Percentiles rank a stretch among this genome's conserved stretches.
phyloP scores from a whole-genome alignment of 805 yeast species.

The Teunomyces cretensis region DNA sequence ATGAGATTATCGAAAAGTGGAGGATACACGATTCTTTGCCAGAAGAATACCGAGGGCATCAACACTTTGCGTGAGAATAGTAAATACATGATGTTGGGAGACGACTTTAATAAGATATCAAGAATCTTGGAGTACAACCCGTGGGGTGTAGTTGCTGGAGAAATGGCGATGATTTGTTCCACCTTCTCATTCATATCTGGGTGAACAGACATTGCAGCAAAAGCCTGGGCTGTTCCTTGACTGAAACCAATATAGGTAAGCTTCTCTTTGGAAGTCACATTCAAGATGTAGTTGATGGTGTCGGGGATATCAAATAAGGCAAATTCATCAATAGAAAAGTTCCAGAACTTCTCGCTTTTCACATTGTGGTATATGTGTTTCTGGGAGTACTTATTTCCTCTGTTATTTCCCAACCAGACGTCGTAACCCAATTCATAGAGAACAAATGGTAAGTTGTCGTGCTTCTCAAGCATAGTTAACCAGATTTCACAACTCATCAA shows the following conservation, averaged over 20 bases:
- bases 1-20: slow-evolving; percentile 71
- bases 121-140: slow-evolving; percentile 76
- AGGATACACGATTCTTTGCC: slow-evolving; percentile 78
- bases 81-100: slow-evolving; percentile 68
- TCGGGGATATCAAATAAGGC: slow-evolving; percentile 89
- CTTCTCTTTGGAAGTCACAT: slow-evolving; percentile 37
- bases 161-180: slow-evolving; percentile 70
- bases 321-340: slow-evolving; percentile 87
- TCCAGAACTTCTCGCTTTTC: slow-evolving; percentile 66
- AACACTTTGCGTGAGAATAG: slow-evolving; percentile 75
- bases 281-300: slow-evolving; percentile 69
- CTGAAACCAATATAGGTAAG: slow-evolving; percentile 84
- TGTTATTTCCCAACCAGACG: slow-evolving; percentile 91
- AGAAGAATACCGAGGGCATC: slow-evolving; percentile 73
- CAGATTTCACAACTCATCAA: slow-evolving; percentile 84
- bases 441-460: slow-evolving; percentile 62
- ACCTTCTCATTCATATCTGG: slow-evolving; percentile 59
- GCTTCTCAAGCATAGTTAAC: slow-evolving; percentile 47
- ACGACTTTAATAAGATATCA: slow-evolving; percentile 70
- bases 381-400: slow-evolving; percentile 90
- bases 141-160: slow-evolving; percentile 93
- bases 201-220: slow-evolving; percentile 73
- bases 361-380: slow-evolving; percentile 56
- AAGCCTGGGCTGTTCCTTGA: slow-evolving; percentile 93
- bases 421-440: slow-evolving; percentile 84